Base-by-base conservation (phyloP, 164 flowering plant genomes). In the Houttuynia cordata region DNA sequence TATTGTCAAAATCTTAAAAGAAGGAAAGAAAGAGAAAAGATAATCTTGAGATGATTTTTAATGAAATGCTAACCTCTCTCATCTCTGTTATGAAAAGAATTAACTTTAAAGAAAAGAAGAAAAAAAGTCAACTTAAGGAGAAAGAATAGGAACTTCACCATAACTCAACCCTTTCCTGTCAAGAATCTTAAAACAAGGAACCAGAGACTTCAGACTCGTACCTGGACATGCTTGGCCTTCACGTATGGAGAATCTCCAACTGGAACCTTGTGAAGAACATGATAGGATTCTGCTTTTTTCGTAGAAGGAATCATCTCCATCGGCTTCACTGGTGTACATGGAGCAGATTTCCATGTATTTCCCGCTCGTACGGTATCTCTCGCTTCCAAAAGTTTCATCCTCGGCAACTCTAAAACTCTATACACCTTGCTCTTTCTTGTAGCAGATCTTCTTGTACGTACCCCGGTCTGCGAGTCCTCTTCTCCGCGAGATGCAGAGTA, bases 151-250 rank as follows among this genome's bases (percentile, higher is more conserved):
- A 22, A 42, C 17, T 42, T 5, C 49, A 10, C 17, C 12, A 10
- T 14, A 42, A 42, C 49, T 3, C 49, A 20, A 45, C 37, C 37
- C 6, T 14, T 12, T n/a, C 12, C 21, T 61, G n/a, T 13, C 20
- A 49, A 10, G 20, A 42, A 42, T 13, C 19, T n/a, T 14, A 9
- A 2, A 59, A 8, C 52, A 22, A 42, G 0, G 18, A 59, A 10
- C 13, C 1, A 41, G 22, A 30, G 19, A 18, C n/a, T n/a, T n/a
- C n/a, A n/a, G n/a, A n/a, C 19, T 24, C 20, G 51, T 21, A 87
- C 98, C 89, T 92, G 98, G 70, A 81, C 93, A 21, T 84, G 93
- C 72, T 92, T 92, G n/a, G 96, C 96, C 65, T 67, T 77, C 58
- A 76, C 92, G 39, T 90, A 90, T 0, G 95, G 94, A 21, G 95